These are phyloP conservation scores for Nakaseomyces bracarensis DNA, from an alignment of 1,139 yeast species.

Conservation along the genomic window DNA sequence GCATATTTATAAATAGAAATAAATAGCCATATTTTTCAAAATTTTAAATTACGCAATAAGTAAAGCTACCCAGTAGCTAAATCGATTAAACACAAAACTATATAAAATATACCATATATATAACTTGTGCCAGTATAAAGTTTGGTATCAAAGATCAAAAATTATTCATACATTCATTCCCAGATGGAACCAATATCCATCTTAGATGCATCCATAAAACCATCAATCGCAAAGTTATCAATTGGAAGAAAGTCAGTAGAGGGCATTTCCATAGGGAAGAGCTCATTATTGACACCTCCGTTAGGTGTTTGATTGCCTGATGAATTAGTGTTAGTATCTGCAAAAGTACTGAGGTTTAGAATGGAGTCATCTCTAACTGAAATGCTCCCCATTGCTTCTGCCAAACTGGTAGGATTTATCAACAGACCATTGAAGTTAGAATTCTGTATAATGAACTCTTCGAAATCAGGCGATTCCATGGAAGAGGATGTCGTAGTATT, in stretches of 20 bases:
- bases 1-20: too few species aligned
- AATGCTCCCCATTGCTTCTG: constrained; percentile 2
- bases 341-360: background rate
- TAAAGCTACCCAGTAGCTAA: too few species aligned
- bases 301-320: background rate
- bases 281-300: background rate
- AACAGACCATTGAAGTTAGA: constrained; percentile 27
- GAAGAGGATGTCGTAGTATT: constrained; percentile 9
- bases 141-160: constrained; percentile 1
- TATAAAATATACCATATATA: too few species aligned
- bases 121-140: too few species aligned
- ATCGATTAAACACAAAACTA: too few species aligned
- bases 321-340: background rate
- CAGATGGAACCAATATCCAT: constrained; percentile 19
- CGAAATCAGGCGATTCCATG: constrained; percentile 26
- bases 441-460: constrained; percentile 28
- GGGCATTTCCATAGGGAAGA: constrained; percentile 4
- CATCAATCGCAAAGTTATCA: constrained; percentile 23
- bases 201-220: constrained; percentile 17
- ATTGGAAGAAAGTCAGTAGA: constrained; percentile 21
- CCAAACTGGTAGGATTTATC: constrained; percentile 28
- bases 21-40: too few species aligned
- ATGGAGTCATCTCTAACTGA: constrained; percentile 13
- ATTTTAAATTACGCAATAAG: too few species aligned
- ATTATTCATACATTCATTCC: constrained; percentile 11